Evolutionary conservation across 2,329 filamentous ascomycete genomes (phyloP), one percentile per base, ranked within the genome.

Genomic region (Dactylellina leptospora): DNA sequence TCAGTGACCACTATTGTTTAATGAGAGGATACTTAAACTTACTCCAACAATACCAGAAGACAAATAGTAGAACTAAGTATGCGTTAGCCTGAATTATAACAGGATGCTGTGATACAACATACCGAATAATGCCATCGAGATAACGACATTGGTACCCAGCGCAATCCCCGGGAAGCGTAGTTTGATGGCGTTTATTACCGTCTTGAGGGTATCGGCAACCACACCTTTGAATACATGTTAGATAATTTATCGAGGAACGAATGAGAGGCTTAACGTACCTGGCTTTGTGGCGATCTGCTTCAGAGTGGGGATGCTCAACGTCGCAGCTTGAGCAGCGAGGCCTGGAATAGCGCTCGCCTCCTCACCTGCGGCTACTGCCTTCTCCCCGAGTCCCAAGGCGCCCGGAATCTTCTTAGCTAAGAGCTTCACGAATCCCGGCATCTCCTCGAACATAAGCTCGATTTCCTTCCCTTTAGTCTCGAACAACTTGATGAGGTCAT

Each of bases 11-110:
- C 44, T 38, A 20, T 33, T 66, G 18, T 18, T 28, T 27, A 36
- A 22, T 28, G 11, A n/a, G 16, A 20, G 22, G 16, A 23, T 3
- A 13, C 25, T 4, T 23, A 23, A 28, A 69, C 63, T 71, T 61
- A 71, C 64, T 97, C 81, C 97, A 90, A 81, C 93, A 97, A 81
- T 97, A 99, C 93, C 93, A 99, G 77, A 97, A 88, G 45, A 96
- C 91, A 78, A 96, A 95, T 63, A 99, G 85, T 13, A 97, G 84
- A 60, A 97, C 91, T 90, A 62, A 23, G 27, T 6, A 16, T 20
- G 33, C 66, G 63, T 58, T 48, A 48, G 51, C 18, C 27, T 18
- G 23, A 9, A 10, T 18, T 28, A 40, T 42, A 4, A 5, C 36
- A 18, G 33, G 16, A 9, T 10, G 16, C n/a, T 13, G 5, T 9